Conservation (phyloP, 2,329 filamentous ascomycete species). For the Moelleriella libera region DNA sequence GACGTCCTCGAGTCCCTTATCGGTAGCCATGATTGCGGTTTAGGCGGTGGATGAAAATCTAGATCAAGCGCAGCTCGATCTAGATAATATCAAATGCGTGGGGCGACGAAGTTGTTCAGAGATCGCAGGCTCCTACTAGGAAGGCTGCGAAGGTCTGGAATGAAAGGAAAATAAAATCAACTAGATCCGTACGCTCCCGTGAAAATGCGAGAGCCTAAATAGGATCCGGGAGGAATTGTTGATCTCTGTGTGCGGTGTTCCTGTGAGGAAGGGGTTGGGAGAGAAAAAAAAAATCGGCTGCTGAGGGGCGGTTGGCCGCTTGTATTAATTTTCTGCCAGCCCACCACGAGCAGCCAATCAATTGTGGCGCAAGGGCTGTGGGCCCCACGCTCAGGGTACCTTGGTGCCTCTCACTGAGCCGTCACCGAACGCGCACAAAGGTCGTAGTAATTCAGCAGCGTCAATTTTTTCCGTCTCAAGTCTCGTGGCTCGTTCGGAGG, state of each 20-base stretch:
- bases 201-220: slow-evolving; percentile 23
- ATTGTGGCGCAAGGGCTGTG: not conserved
- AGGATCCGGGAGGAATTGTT: slow-evolving; percentile 24
- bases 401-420: not conserved
- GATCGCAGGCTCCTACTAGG: slow-evolving; percentile 20
- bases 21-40: slow-evolving; percentile 93
- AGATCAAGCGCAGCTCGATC: slow-evolving; percentile 72
- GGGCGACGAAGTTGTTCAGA: slow-evolving; percentile 21
- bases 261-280: slow-evolving; percentile 14
- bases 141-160: slow-evolving; percentile 18
- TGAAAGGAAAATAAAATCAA: slow-evolving; percentile 14
- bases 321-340: slow-evolving; percentile 17
- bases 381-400: slow-evolving; percentile 11
- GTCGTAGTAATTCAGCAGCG: not conserved
- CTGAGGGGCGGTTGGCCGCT: slow-evolving; percentile 21
- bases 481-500: too few relatives aligned
- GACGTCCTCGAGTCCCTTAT: slow-evolving; percentile 97
- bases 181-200: slow-evolving; percentile 37
- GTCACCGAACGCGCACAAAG: not conserved
- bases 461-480: not conserved
- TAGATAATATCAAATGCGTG: slow-evolving; percentile 35
- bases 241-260: slow-evolving; percentile 17
- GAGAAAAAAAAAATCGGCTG: slow-evolving; percentile 21
- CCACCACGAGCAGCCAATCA: slow-evolving; percentile 9
- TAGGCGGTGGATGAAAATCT: slow-evolving; percentile 32